These are phyloP conservation scores for Ceratocystis ficicola DNA, from an alignment of 2,329 filamentous ascomycete species.

Conservation along the genomic window DNA sequence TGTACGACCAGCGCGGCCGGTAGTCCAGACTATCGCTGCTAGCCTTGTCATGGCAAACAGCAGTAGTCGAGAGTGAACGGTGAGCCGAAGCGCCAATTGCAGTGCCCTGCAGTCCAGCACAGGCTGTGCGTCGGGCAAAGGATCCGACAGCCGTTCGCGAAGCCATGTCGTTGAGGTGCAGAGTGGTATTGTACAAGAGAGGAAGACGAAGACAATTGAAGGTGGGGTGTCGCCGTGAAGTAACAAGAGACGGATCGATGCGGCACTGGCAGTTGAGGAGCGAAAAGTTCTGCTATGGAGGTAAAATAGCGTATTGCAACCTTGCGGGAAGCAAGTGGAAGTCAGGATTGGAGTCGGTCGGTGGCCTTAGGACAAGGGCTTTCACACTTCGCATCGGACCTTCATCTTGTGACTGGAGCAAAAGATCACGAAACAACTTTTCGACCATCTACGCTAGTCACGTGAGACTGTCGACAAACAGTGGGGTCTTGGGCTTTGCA, in stretches of 20 bases:
- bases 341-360: neutral
- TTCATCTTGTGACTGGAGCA: neutral
- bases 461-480: constrained; percentile 3
- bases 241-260: no score
- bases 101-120: constrained; percentile 4
- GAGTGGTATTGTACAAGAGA: neutral
- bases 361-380: neutral
- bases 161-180: neutral
- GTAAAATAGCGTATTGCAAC: neutral
- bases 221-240: constrained; percentile 6
- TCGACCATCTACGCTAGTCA: constrained; percentile 15
- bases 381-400: neutral
- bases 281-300: neutral
- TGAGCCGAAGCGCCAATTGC: neutral
- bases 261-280: neutral
- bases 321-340: neutral
- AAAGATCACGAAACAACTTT: constrained; percentile 17
- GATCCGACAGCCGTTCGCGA: neutral
- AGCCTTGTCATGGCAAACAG: neutral
- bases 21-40: constrained; percentile 30
- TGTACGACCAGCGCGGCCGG: constrained; percentile 60
- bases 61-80: constrained; percentile 15
- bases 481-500: constrained; percentile 11
- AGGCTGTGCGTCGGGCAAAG: neutral
- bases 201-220: neutral